Evolutionary conservation across 148 eudicot species (phyloP).

Genomic region (Simmondsia chinensis): DNA sequence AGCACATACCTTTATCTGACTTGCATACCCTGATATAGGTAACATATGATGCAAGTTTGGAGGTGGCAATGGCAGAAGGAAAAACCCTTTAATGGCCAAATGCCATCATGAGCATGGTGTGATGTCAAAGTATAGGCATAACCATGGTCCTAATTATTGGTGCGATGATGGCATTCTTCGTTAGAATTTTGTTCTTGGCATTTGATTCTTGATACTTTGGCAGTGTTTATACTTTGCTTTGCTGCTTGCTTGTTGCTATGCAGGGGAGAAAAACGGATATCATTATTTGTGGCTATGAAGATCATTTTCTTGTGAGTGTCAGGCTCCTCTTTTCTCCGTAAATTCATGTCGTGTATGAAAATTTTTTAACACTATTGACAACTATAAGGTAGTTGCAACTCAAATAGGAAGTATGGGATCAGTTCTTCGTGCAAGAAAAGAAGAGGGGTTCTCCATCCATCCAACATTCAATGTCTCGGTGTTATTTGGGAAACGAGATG

Average conservation of each 20-base stretch:
- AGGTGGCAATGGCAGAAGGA: too few relatives aligned
- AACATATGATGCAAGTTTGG: too few relatives aligned
- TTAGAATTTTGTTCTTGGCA: not conserved
- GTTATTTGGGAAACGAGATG: constrained; percentile 84
- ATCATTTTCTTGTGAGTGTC: constrained; percentile 63
- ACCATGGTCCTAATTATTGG: too few relatives aligned
- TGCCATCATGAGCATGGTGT: too few relatives aligned
- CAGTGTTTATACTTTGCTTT: not conserved
- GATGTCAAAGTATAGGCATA: too few relatives aligned
- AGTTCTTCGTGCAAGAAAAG: constrained; percentile 72
- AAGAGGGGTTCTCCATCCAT: constrained; percentile 49
- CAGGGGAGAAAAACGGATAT: constrained; percentile 76
- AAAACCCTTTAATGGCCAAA: too few relatives aligned
- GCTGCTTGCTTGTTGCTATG: constrained; percentile 7
- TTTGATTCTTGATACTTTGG: not conserved
- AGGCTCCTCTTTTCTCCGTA: constrained; percentile 1
- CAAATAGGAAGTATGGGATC: constrained; percentile 97
- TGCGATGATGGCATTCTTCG: too few relatives aligned
- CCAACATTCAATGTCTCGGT: constrained; percentile 64
- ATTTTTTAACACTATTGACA: constrained; percentile 4
- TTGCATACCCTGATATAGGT: too few relatives aligned
- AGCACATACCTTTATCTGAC: too few relatives aligned
- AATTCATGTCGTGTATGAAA: not conserved
- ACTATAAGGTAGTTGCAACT: constrained; percentile 62
- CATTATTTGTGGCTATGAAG: constrained; percentile 60